phyloP scores from a whole-genome alignment of 1,139 yeast species.

The Magnusiomyces suaveolens region DNA sequence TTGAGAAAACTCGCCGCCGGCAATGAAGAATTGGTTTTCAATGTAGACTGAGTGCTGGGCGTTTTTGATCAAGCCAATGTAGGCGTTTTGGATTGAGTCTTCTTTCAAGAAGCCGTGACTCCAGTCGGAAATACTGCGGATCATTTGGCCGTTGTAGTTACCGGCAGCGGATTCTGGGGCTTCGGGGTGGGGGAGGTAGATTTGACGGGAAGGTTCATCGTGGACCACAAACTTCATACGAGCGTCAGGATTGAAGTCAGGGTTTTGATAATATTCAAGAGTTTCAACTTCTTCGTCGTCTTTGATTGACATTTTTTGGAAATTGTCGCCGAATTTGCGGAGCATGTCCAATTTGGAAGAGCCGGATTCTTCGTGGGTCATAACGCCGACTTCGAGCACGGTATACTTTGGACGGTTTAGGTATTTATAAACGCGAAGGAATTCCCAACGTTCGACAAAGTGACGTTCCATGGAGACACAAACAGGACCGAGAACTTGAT shows the following conservation, averaged over 20 bases:
- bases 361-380: conserved; percentile 9
- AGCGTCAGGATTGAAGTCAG: conserved; percentile 10
- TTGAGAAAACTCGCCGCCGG: conserved; percentile 13
- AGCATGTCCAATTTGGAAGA: conserved; percentile 3
- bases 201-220: conserved; percentile 10
- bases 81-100: conserved; percentile 18
- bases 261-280: conserved; percentile 10
- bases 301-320: neutral
- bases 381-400: conserved; percentile 14
- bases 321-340: conserved; percentile 2
- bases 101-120: conserved; percentile 17
- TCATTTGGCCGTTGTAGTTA: conserved; percentile 14
- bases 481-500: conserved; percentile 17
- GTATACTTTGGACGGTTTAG: conserved; percentile 16
- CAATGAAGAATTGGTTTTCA: conserved; percentile 18
- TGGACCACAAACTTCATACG: conserved; percentile 9
- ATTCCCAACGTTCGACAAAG: conserved; percentile 19
- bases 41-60: conserved; percentile 17
- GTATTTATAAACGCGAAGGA: conserved; percentile 16
- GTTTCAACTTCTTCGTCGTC: neutral
- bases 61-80: conserved; percentile 12
- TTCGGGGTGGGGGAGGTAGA: conserved; percentile 10
- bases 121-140: conserved; percentile 17
- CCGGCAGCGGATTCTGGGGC: conserved; percentile 13
- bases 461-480: conserved; percentile 18